A percentile compares a stretch with the other conserved stretches of the same genome.
Conservation (phyloP, 495 filamentous ascomycete genomes). For the Corynascus novoguineensis region DNA sequence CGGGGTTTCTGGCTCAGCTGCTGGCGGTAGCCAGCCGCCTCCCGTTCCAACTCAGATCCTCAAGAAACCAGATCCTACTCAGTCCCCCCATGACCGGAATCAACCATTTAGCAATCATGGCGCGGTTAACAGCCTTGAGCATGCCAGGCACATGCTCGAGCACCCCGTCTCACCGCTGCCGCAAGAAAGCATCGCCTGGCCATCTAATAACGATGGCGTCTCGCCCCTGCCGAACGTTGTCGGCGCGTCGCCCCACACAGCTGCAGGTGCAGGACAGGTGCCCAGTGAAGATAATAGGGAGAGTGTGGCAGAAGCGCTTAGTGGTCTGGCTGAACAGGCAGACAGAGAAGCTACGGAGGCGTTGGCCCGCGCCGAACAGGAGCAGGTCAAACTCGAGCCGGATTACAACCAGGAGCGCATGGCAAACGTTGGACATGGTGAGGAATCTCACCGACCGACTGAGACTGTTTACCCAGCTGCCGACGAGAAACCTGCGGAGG, state of each 20-base stretch:
- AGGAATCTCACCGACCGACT: slow-evolving; percentile 41
- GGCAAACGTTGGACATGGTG: slow-evolving; percentile 39
- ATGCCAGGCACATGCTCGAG: slow-evolving; percentile 40
- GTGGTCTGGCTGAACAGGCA: slow-evolving; percentile 60
- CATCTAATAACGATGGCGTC: slow-evolving; percentile 1
- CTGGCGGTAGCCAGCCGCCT: slow-evolving; percentile 25
- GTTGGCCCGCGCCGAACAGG: slow-evolving; percentile 51
- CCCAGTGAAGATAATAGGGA: slow-evolving; percentile 45
- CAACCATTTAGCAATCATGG: slow-evolving; percentile 36
- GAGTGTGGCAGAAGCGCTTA: slow-evolving; percentile 67
- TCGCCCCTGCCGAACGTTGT: slow-evolving; percentile 19
- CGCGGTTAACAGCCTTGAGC: slow-evolving; percentile 38
- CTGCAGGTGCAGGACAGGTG: background rate
- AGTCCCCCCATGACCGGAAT: slow-evolving; percentile 33
- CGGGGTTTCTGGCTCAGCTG: slow-evolving; percentile 23
- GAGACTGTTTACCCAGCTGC: slow-evolving; percentile 46
- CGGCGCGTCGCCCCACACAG: slow-evolving; percentile 8
- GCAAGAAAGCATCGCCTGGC: slow-evolving; percentile 13
- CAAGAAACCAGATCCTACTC: slow-evolving; percentile 35
- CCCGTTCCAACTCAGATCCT: slow-evolving; percentile 32
- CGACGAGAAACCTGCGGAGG: too few species aligned
- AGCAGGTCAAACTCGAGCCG: slow-evolving; percentile 44
- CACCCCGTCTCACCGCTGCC: slow-evolving; percentile 33
- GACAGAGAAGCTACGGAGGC: slow-evolving; percentile 64
- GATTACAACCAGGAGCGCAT: slow-evolving; percentile 40